These are phyloP conservation scores for Fusarium sp. DNA, from an alignment of 2,329 filamentous ascomycete genomes.

Conservation along the genomic window DNA sequence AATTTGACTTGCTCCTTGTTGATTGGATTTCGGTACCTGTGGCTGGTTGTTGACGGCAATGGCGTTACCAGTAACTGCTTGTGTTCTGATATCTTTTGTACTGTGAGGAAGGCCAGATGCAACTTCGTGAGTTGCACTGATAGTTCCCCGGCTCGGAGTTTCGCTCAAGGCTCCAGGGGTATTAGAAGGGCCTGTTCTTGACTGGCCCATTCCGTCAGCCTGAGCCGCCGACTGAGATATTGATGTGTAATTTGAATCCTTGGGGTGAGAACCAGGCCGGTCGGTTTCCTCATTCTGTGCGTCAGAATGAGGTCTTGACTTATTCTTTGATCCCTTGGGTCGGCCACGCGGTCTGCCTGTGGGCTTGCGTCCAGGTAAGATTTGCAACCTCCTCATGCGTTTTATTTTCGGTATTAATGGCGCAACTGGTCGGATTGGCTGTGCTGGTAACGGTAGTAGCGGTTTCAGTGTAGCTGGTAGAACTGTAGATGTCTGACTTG, in stretches of 20 bases:
- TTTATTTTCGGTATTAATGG: background rate
- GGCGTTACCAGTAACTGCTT: background rate
- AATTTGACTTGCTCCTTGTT: background rate
- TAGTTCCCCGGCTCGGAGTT: background rate
- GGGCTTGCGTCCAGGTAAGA: conserved; percentile 34
- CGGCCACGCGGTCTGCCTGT: conserved; percentile 54
- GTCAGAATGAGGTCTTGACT: conserved; percentile 50
- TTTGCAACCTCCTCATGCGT: background rate
- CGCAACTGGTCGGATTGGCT: background rate
- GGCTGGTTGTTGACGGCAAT: background rate
- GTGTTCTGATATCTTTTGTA: conserved; percentile 2
- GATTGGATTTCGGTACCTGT: background rate
- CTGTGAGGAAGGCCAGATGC: background rate
- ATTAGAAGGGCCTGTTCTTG: background rate
- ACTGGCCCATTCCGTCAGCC: conserved; percentile 7
- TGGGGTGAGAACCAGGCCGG: background rate
- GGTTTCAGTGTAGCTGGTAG: background rate
- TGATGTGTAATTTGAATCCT: conserved; percentile 43
- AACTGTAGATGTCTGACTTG: background rate
- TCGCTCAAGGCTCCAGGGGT: background rate
- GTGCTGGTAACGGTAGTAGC: background rate
- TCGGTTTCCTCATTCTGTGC: conserved; percentile 10
- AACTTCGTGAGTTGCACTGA: conserved; percentile 4
- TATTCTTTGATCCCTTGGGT: conserved; percentile 63
- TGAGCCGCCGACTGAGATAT: conserved; percentile 44